Evolutionary conservation across 208 protist species (phyloP), one percentile per base, ranked within the genome.

Genomic region (Trypanosoma mega): DNA sequence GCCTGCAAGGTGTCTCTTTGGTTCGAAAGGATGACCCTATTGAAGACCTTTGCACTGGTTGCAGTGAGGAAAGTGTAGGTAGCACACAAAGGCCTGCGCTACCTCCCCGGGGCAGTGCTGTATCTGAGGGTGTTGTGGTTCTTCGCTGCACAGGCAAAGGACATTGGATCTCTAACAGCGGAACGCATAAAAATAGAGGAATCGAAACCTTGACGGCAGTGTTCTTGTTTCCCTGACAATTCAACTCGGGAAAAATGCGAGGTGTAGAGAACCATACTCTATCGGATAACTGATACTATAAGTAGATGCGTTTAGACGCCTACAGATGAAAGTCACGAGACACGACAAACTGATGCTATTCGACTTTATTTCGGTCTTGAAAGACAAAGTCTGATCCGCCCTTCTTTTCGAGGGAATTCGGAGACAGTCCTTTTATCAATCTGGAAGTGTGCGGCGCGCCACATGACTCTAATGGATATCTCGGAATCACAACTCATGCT

Each of bases 371-470:
- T 16, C 34, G 34, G 34, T 6, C 6, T 16, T 39, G 12, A 39
- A 12, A 12, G 12, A 12, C 12, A 12, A 16, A 12, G 12, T 16
- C 12, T 12, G 12, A 39, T 39, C 57, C 23, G 57, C 45, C 18
- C 14, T 48, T 44, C 16, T 14, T 52, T 33, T 26, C 0, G 21
- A 24, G 57, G 34, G 9, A 14, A 29, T 37, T 24, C 20, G 11
- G 29, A 24, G 12, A 33, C 52, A 4, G 44, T 20, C 8, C 31
- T 54, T 14, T 24, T 48, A 12, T 63, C 24, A 31, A 7, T 54
- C 3, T 37, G 57, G 12, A 63, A 63, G 21, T 45, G 57, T 34
- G 57, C 57, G 4, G 45, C 45, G 27, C 44, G 43, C 7, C 57
- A 23, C 29, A 29, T 63, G 30, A 44, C 57, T 16, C 16, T 16